These are phyloP conservation scores for Sporobolomyces pararoseus DNA, from an alignment of 768 basidiomycete genomes.

Conservation along the genomic window DNA sequence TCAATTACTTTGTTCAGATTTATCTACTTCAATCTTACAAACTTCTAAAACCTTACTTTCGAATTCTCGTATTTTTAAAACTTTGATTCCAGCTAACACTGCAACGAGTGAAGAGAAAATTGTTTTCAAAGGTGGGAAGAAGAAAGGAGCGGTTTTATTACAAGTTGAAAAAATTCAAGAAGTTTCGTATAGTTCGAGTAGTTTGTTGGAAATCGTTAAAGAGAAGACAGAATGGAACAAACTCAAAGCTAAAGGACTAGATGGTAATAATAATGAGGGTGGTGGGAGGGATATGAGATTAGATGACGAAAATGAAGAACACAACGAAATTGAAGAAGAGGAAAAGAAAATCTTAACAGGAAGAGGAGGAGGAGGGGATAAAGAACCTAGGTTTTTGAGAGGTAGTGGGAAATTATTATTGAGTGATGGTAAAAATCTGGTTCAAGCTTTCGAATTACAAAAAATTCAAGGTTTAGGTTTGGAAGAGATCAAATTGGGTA, in stretches of 20 bases:
- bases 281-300: slow-evolving; percentile 18
- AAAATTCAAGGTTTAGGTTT: slow-evolving; percentile 16
- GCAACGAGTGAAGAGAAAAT: neutral
- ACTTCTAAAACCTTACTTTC: neutral
- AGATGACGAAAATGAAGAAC: no score
- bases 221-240: slow-evolving; percentile 22
- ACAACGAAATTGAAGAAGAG: slow-evolving; percentile 3
- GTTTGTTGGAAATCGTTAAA: neutral
- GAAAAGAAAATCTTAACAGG: neutral
- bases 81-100: neutral
- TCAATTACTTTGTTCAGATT: slow-evolving; percentile 37
- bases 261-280: no score
- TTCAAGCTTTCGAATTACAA: slow-evolving; percentile 20
- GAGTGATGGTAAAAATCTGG: slow-evolving; percentile 16
- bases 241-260: neutral
- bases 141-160: neutral
- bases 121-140: neutral
- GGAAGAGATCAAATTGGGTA: slow-evolving; percentile 31
- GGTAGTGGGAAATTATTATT: slow-evolving; percentile 24
- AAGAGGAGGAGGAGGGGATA: neutral
- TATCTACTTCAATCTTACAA: slow-evolving; percentile 29
- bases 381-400: slow-evolving; percentile 14
- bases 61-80: neutral
- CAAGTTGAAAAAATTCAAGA: slow-evolving; percentile 16
- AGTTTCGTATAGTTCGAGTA: neutral